These are phyloP conservation scores for Tetrapisispora namnaoensis DNA, from an alignment of 805 yeast species.

Conservation along the genomic window DNA sequence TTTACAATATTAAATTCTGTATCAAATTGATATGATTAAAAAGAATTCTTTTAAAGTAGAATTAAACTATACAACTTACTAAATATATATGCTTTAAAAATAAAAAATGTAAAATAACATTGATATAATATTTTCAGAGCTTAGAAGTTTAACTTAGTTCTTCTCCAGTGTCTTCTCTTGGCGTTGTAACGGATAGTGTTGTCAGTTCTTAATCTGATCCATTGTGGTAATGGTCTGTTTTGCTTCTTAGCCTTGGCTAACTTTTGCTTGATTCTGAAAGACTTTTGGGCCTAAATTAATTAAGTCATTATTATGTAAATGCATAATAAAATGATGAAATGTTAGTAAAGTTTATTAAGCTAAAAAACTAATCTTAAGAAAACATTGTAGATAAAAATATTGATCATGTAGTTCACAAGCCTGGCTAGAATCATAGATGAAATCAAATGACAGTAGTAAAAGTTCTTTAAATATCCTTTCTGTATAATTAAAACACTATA, in stretches of 20 bases:
- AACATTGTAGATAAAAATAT: too few relatives aligned
- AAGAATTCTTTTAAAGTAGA: slow-evolving; percentile 4
- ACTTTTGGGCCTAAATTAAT: slow-evolving; percentile 65
- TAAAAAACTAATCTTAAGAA: too few relatives aligned
- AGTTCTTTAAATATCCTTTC: too few relatives aligned
- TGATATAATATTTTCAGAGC: slow-evolving; percentile 10
- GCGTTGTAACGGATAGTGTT: slow-evolving; percentile 98
- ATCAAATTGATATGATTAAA: background rate
- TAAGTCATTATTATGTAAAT: background rate
- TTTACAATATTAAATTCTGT: background rate
- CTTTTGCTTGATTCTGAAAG: slow-evolving; percentile 95
- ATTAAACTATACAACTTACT: slow-evolving; percentile 6
- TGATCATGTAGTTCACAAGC: too few relatives aligned
- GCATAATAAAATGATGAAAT: background rate
- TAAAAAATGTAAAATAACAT: slow-evolving; percentile 2
- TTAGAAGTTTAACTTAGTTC: slow-evolving; percentile 97
- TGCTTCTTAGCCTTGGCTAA: slow-evolving; percentile 97
- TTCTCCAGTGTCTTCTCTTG: slow-evolving; percentile 99
- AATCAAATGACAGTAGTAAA: too few relatives aligned
- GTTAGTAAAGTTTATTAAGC: background rate
- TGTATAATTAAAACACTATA: too few relatives aligned
- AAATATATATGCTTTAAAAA: slow-evolving; percentile 4
- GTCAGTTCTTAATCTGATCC: slow-evolving; percentile 96
- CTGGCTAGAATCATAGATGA: too few relatives aligned
- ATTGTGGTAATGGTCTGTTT: slow-evolving; percentile 99